Conservation (phyloP, 208 protist species). For the Leishmania mexicana region DNA sequence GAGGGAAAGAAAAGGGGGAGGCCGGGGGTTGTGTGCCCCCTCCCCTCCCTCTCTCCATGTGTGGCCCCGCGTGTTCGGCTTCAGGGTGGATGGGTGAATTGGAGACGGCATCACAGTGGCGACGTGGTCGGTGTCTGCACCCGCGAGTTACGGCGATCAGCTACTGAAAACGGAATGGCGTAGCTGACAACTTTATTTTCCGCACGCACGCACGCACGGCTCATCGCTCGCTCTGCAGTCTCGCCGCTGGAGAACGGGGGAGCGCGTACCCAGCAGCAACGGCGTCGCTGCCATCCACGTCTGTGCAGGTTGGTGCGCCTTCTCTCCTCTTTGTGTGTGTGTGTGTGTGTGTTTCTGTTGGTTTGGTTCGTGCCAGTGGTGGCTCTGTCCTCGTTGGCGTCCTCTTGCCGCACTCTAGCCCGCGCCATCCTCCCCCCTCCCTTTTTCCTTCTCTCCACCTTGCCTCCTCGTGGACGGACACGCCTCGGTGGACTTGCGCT, state of each 20-base stretch:
- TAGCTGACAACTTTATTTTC: background rate
- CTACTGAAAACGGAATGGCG: background rate
- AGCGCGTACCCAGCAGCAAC: background rate
- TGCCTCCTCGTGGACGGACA: background rate
- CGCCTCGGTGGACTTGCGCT: background rate
- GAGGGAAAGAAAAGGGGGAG: background rate
- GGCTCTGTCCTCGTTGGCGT: background rate
- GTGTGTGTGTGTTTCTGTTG: background rate
- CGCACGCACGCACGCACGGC: background rate
- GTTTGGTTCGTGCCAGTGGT: background rate
- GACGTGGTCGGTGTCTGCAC: background rate
- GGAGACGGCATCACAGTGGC: background rate
- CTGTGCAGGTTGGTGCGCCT: background rate
- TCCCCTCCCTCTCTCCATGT: background rate
- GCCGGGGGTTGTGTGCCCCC: background rate
- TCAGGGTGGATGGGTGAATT: background rate
- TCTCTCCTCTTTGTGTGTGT: constrained; percentile 1
- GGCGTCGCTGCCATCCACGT: background rate
- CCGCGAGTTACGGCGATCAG: background rate
- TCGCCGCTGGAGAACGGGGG: background rate
- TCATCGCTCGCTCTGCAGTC: background rate
- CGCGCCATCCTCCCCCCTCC: background rate
- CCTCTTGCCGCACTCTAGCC: background rate
- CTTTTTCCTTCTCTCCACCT: background rate
- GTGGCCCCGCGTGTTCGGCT: background rate